Conservation (phyloP, 164 flowering plant species). For the Paratinospora sagittata region DNA sequence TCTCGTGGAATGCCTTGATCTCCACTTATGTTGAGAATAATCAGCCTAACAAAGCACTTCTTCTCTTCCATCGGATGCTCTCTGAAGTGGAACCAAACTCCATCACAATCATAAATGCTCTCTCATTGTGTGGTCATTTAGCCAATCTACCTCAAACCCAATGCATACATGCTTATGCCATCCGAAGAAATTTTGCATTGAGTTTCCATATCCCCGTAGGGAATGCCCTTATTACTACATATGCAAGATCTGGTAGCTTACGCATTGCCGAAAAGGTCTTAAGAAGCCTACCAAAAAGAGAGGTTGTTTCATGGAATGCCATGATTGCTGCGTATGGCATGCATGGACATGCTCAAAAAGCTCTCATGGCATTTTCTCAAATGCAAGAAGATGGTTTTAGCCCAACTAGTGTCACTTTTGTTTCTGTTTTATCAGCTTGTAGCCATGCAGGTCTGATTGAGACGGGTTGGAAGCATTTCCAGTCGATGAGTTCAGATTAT, state of each 20-base stretch:
- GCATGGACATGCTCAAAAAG: slow-evolving; percentile 43
- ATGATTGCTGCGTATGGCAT: slow-evolving; percentile 51
- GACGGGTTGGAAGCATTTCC: slow-evolving; percentile 36
- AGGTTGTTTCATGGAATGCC: slow-evolving; percentile 51
- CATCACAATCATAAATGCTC: slow-evolving; percentile 36
- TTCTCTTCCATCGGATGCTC: slow-evolving; percentile 40
- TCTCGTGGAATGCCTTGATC: slow-evolving; percentile 66
- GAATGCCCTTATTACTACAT: slow-evolving; percentile 51
- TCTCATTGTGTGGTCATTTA: slow-evolving; percentile 36
- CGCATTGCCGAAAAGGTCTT: slow-evolving; percentile 36
- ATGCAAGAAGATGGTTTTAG: slow-evolving; percentile 43
- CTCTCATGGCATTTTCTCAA: slow-evolving; percentile 33
- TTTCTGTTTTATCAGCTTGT: slow-evolving; percentile 54
- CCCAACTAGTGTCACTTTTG: slow-evolving; percentile 45
- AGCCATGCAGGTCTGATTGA: slow-evolving; percentile 55
- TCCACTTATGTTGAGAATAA: slow-evolving; percentile 32
- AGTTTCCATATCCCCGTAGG: slow-evolving; percentile 23
- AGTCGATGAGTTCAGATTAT: slow-evolving; percentile 38
- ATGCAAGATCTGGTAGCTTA: slow-evolving; percentile 57
- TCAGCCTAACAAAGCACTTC: slow-evolving; percentile 29
- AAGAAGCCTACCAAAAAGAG: slow-evolving; percentile 20
- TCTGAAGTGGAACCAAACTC: slow-evolving; percentile 36
- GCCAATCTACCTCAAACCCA: slow-evolving; percentile 40
- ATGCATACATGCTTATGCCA: slow-evolving; percentile 42
- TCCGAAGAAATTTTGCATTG: slow-evolving; percentile 20